A percentile compares a stretch with the other conserved stretches of the same genome.
Evolutionary conservation across 768 basidiomycete genomes (phyloP).

Genomic region (Hericium rajendrae): DNA sequence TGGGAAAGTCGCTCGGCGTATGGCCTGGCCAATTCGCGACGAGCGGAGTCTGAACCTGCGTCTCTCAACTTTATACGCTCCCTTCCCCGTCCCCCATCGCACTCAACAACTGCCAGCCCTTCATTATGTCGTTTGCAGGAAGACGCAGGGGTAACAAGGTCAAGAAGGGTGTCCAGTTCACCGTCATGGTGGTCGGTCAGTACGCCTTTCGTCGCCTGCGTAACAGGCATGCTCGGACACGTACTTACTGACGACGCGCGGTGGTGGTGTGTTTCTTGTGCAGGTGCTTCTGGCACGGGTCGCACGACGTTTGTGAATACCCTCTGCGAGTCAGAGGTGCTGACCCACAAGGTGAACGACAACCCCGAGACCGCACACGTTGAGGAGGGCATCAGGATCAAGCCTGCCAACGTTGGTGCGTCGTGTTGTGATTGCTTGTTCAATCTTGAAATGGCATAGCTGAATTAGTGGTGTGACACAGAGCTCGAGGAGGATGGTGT

Average conservation of each 20-base stretch:
- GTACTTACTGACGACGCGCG: not conserved
- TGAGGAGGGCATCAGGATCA: conserved; percentile 91
- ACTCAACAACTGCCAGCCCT: not conserved
- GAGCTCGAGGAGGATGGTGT: conserved; percentile 99
- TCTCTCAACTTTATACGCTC: conserved; percentile 12
- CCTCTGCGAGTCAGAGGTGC: conserved; percentile 91
- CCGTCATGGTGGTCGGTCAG: conserved; percentile 95
- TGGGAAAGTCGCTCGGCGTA: not conserved
- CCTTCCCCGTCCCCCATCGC: conserved; percentile 2
- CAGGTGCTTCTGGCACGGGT: conserved; percentile 95
- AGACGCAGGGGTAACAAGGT: conserved; percentile 88
- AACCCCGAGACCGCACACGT: conserved; percentile 84
- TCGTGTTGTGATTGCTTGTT: conserved; percentile 8
- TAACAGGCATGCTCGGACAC: not conserved
- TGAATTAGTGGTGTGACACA: conserved; percentile 21
- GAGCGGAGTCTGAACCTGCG: conserved; percentile 11
- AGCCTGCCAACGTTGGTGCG: conserved; percentile 88
- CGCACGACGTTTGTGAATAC: conserved; percentile 99
- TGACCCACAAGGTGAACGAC: conserved; percentile 79
- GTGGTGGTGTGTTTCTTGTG: conserved; percentile 3
- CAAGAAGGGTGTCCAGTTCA: conserved; percentile 99
- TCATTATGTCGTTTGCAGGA: conserved; percentile 71
- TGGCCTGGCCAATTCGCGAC: not conserved
- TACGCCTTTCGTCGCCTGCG: conserved; percentile 15
- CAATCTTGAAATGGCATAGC: not conserved